Conservation (phyloP, 805 yeast genomes). For the Saturnispora ahearnii region DNA sequence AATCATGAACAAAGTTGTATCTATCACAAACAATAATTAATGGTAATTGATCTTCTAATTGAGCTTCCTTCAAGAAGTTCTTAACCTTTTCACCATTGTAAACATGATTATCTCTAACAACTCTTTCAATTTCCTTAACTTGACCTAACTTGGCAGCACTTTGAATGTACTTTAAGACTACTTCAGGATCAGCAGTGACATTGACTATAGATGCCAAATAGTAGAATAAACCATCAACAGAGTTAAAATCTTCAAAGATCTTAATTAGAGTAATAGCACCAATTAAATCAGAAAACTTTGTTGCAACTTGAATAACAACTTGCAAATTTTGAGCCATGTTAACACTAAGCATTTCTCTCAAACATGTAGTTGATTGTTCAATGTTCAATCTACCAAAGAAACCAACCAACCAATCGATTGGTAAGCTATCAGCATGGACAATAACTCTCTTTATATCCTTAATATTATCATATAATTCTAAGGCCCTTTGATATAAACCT, state of each 20-base stretch:
- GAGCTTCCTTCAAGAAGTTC: slow-evolving; percentile 91
- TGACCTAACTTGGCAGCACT: slow-evolving; percentile 89
- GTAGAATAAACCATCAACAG: slow-evolving; percentile 89
- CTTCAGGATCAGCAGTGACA: slow-evolving; percentile 87
- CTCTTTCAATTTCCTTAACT: slow-evolving; percentile 88
- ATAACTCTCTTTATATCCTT: slow-evolving; percentile 93
- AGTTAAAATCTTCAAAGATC: slow-evolving; percentile 87
- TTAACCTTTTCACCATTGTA: slow-evolving; percentile 97
- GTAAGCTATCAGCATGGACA: slow-evolving; percentile 75
- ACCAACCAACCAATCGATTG: slow-evolving; percentile 86
- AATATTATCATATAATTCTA: slow-evolving; percentile 90
- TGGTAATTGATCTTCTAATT: slow-evolving; percentile 91
- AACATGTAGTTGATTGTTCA: slow-evolving; percentile 82
- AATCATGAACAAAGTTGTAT: slow-evolving; percentile 82
- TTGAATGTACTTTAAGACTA: slow-evolving; percentile 91
- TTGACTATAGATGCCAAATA: slow-evolving; percentile 90
- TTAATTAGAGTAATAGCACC: slow-evolving; percentile 81
- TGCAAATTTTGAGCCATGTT: slow-evolving; percentile 75
- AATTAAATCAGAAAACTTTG: slow-evolving; percentile 88
- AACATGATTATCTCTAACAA: slow-evolving; percentile 87
- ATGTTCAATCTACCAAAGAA: slow-evolving; percentile 92
- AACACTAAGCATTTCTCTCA: slow-evolving; percentile 76
- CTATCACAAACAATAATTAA: slow-evolving; percentile 94
- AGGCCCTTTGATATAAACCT: slow-evolving; percentile 91
- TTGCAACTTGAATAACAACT: slow-evolving; percentile 91